These are phyloP conservation scores for Ceratocystis variospora DNA, from an alignment of 2,329 filamentous ascomycete genomes.

Conservation along the genomic window DNA sequence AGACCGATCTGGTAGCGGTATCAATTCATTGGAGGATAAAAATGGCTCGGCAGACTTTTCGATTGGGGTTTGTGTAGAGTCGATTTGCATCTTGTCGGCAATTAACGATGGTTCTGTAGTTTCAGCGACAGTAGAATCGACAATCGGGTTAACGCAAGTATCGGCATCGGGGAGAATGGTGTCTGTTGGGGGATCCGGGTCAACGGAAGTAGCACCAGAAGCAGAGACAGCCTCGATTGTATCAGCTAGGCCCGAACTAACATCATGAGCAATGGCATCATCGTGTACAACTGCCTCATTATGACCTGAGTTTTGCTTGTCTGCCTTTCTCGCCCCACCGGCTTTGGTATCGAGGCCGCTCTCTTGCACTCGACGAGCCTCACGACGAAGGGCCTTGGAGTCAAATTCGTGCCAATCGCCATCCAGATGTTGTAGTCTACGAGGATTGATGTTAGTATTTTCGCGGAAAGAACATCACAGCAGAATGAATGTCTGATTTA, in stretches of 20 bases:
- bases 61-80: constrained; percentile 19
- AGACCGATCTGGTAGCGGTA: neutral
- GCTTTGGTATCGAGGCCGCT: constrained; percentile 26
- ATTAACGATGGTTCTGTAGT: neutral
- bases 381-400: constrained; percentile 82
- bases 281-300: neutral
- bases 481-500: constrained; percentile 1
- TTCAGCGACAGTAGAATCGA: neutral
- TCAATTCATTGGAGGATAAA: constrained; percentile 1
- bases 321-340: neutral
- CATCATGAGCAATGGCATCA: neutral
- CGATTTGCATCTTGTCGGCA: constrained; percentile 19
- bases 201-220: neutral
- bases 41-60: neutral
- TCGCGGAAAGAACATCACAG: neutral
- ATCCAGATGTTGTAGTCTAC: constrained; percentile 60
- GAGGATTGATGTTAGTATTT: constrained; percentile 24
- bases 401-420: constrained; percentile 99
- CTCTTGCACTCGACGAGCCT: constrained; percentile 54
- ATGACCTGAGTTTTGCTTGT: neutral
- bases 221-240: neutral
- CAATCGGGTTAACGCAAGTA: too few species aligned
- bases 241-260: neutral
- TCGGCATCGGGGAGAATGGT: neutral
- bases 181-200: neutral